Base-by-base conservation (phyloP, 2,329 filamentous ascomycete genomes). In the Thelonectria rubi region DNA sequence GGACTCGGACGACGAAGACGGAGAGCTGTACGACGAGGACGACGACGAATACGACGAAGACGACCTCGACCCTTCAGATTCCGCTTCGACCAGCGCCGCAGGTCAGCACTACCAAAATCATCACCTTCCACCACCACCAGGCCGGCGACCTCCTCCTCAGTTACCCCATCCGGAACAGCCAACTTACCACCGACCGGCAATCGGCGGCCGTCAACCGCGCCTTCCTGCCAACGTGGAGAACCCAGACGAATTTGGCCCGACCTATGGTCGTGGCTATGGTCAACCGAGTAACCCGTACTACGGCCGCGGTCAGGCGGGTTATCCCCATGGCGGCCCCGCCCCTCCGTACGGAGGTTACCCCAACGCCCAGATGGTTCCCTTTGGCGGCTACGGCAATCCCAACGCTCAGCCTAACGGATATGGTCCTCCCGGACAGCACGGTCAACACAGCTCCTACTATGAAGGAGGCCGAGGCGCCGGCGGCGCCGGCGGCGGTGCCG, bases 191-290 rank as follows among this genome's bases (percentile, higher is more conserved):
- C 61, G 67, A 68, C 69, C 64, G 48, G 60, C 60, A 60, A 65
- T 63, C 62, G 56, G 68, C 42, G 65, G 55, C 20, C 51, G 64
- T 51, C 58, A 60, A 60, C 68, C 66, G 63, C 60, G 45, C 17
- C 45, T 83, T 66, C 80, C 86, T 57, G 85, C 86, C 80, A 91
- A 84, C 74, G 82, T 85, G 80, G 89, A 91, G 74, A 84, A 84
- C 37, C 82, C 81, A 18, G 87, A 91, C 21, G 87, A 91, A n/a
- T 89, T 84, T 73, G 76, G 79, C 64, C 75, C 62, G 53, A 52
- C 47, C 39, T 80, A 77, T 80, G 82, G 79, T 77, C 75, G 72
- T 26, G 69, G 65, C 39, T 78, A 59, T 54, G 47, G 32, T 46
- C 18, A 62, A 65, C 39, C 64, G 11, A 42, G 57, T n/a, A 20